Percentiles rank a stretch among this genome's conserved stretches.
phyloP scores from a whole-genome alignment of 2,329 filamentous ascomycete species.

The Botryotinia narcissicola region DNA sequence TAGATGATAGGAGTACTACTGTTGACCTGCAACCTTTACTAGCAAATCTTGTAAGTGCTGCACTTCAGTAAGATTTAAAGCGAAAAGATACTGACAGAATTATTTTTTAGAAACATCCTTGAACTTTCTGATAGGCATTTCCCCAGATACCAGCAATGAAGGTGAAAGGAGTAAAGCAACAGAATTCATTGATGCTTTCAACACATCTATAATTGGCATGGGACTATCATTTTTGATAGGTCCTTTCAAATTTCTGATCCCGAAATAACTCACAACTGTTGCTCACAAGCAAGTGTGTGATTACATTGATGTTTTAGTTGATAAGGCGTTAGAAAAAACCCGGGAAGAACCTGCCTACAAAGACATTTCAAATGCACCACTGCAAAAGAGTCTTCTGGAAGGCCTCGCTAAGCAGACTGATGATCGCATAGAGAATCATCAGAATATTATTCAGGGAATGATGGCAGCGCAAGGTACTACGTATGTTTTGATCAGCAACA shows the following conservation, averaged over 20 bases:
- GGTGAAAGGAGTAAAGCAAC: neutral
- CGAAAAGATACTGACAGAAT: neutral
- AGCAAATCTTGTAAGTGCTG: neutral
- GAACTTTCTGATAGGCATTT: neutral
- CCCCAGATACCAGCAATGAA: neutral
- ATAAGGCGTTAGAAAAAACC: neutral
- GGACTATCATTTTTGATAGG: neutral
- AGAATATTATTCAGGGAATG: slow-evolving; percentile 38
- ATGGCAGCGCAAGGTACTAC: slow-evolving; percentile 45
- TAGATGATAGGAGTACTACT: neutral
- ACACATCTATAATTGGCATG: neutral
- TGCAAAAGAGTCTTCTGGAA: neutral
- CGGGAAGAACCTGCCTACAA: neutral
- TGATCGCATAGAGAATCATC: slow-evolving; percentile 41
- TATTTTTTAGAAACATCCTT: neutral
- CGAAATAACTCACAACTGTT: neutral
- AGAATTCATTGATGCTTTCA: neutral
- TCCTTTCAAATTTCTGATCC: neutral
- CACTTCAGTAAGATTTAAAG: too few relatives aligned
- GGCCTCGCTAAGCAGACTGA: slow-evolving; percentile 33
- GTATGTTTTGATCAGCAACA: slow-evolving; percentile 37
- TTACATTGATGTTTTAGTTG: neutral
- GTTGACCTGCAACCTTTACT: neutral
- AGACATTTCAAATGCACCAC: neutral
- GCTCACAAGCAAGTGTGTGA: neutral